Evolutionary conservation across 108 stramenopile genomes (phyloP).

Genomic region (Seminavis robusta): DNA sequence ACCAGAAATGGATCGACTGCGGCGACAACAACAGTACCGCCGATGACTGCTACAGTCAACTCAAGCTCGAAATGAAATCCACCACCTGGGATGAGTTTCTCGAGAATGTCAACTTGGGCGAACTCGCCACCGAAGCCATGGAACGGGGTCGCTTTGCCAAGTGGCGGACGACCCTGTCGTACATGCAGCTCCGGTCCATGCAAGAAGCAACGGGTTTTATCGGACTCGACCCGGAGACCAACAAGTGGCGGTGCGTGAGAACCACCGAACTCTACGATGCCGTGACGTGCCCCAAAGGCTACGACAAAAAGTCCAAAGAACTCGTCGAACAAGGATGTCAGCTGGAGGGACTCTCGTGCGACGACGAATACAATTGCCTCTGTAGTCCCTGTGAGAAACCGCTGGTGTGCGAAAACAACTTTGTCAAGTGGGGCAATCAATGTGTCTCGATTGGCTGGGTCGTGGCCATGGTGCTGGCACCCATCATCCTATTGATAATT

Average conservation of each 20-base stretch:
- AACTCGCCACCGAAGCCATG: background rate
- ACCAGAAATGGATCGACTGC: background rate
- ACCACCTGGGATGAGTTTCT: no score
- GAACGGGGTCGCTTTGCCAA: conserved; percentile 18
- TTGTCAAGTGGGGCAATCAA: background rate
- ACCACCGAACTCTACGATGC: conserved; percentile 22
- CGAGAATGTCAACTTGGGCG: no score
- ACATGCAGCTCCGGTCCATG: conserved; percentile 39
- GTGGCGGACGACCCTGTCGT: conserved; percentile 27
- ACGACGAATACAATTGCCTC: conserved; percentile 25
- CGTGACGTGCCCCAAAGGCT: conserved; percentile 29
- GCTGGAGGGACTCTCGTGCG: conserved; percentile 16
- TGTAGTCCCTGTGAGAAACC: conserved; percentile 32
- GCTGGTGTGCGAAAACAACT: conserved; percentile 19
- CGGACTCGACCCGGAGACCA: conserved; percentile 5
- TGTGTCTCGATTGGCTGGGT: no score
- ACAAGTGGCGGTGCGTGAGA: conserved; percentile 20
- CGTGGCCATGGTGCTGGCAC: no score
- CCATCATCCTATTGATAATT: background rate
- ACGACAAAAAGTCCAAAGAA: conserved; percentile 1
- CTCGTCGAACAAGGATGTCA: conserved; percentile 19
- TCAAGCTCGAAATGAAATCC: no score
- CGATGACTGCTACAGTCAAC: no score
- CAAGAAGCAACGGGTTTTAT: conserved; percentile 44
- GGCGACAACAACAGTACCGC: no score